Evolutionary conservation across 139 green algal genomes (phyloP), one percentile per base, ranked within the genome.

Genomic region (Chlorella sorokiniana): DNA sequence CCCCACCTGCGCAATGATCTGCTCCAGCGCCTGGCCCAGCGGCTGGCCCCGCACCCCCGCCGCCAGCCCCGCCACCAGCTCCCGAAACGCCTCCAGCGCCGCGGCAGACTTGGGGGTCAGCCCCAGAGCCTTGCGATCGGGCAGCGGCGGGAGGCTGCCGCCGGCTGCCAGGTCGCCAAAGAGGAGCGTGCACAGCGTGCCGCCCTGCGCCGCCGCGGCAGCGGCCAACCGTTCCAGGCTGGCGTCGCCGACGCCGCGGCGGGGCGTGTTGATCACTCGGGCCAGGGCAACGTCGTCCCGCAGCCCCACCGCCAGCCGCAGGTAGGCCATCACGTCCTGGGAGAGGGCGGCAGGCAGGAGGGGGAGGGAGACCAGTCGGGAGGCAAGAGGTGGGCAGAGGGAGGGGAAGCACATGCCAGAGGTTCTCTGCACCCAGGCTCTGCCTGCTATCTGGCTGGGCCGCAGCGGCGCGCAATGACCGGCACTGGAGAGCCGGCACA

Each of bases 251-350:
- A 88, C 35, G 44, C 40, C 37, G 25, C 86, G 37, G 76, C 78
- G 41, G 23, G 90, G 92, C 20, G 85, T 69, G 64, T 93, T 93
- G 82, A 94, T 88, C 44, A 92, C 73, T 18, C 89, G 78, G 27
- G 75, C 22, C 8, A 95, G 83, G 29, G 90, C 87, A 23, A 89
- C 52, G 9, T 90, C 72, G 76, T 92, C 86, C 0, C 67, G 27
- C 25, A 90, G 85, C 38, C 84, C 87, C 38, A 77, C 64, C 1
- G 86, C 76, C 72, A 93, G 69, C 7, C 85, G 81, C 63, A 94
- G 70, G 83, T 94, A 95, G 8, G 86, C 84, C 61, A 94, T 64
- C 16, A 89, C 40, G 69, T 94, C 89, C 67, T 81, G 75, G 11
- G 14, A 33, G 44, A 18, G 18, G 10, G 25, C 27, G 20, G 10